Base-by-base conservation (phyloP, 176 grass and related monocot species). In the Phyllostachys edulis region DNA sequence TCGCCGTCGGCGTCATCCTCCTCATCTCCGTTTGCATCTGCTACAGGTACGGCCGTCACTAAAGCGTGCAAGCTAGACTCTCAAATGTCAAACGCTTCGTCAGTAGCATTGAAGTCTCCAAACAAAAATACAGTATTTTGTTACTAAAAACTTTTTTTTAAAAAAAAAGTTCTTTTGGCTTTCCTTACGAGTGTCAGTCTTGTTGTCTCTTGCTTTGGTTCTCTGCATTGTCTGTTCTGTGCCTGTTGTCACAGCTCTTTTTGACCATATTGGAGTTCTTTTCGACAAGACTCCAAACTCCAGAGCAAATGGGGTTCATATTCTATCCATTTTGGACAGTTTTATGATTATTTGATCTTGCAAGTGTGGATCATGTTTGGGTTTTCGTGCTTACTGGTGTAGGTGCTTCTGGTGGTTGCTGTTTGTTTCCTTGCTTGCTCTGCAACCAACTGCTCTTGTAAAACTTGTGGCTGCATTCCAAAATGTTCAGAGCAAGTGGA, bases 1-100 rank as follows among this genome's bases (percentile, higher is more conserved):
- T 99, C 49, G 96, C 96, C 23, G 93, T 96, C 59, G 86, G 69
- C 26, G 86, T 96, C 78, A 82, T 99, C 77, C 49, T 99, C 49
- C 59, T 99, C 73, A 73, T 99, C 62, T 89, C 96, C 74, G 52
- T 96, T 64, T 94, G 89, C 87, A 99, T 99, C 71, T 96, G 96
- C 60, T 99, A 93, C 89, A 99, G 96, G 96, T 98, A 56, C 37
- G 15, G 0, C 27, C 12, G 23, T 16, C 44, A 5, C 26, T 17
- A 15, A 5, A 6, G 21, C 42, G 41, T 24, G 26, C 71, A 73
- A 51, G 16, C 70, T 0, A 6, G 26, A 34, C 15, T 1, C 52
- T 4, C 27, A 34, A 7, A 21, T 38, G 10, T 38, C 32, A n/a
- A 75, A 38, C 9, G 9, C 17, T 14, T 4, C 27, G 12, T 64